Base-by-base conservation (phyloP, 192 early-diverging fungal genomes). In the Phlyctochytrium planicorne region DNA sequence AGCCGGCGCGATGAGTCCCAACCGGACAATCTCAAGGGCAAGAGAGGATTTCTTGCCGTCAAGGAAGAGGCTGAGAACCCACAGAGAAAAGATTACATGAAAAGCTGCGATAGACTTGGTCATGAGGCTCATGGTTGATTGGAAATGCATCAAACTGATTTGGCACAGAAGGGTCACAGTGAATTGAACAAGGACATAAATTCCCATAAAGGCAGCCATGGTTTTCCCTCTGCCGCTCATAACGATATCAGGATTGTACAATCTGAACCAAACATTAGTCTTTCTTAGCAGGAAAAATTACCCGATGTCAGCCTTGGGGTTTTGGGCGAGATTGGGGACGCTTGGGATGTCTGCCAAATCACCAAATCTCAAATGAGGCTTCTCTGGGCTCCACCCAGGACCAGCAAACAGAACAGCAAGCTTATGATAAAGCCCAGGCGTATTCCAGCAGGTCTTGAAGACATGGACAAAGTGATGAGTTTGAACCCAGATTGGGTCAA, bases 401-500 rank as follows among this genome's bases (percentile, higher is more conserved):
- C 83, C 83, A 71, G 79, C 79, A 63, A 84, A 84, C 60, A 78
- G 65, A 3, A 79, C 78, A 29, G 78, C 79, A 60, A 81, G 67
- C 70, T 77, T 82, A 50, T 77, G 12, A 3, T 3, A 33, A 10
- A 23, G 6, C 14, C 29, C 53, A 25, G 23, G 65, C 6, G 53
- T 34, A n/a, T 32, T 47, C 52, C 23, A 3, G 33, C 65, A 57
- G 4, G 76, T 85, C 25, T 67, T 70, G 67, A 76, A 64, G 52
- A 82, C 79, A 37, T 84, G 78, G 12, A 35, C 47, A 32, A 85
- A 75, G 53, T 84, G 85, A 24, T 83, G 77, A 16, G 75, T 63
- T 62, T 87, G 85, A 35, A 87, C 78, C n/a, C 55, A 60, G 47
- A 85, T 59, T 10, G 85, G 85, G 34, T 87, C 78, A 67, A 87